These are phyloP conservation scores for Fusarium nisikadoi DNA, from an alignment of 2,329 filamentous ascomycete species.

Conservation along the genomic window DNA sequence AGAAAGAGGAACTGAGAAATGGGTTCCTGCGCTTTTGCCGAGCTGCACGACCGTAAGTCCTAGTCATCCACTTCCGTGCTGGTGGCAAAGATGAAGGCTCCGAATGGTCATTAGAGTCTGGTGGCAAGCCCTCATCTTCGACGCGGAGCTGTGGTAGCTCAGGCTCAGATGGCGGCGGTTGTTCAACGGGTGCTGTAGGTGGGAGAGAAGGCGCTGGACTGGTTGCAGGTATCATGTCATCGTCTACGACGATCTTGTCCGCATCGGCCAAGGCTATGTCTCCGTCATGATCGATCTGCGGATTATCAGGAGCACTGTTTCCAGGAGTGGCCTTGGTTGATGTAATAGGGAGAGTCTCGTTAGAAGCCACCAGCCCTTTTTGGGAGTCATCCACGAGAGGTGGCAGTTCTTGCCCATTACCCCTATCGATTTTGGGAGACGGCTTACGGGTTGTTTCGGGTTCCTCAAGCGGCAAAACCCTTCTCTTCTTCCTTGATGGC, in stretches of 20 bases:
- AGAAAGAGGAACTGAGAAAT: conserved; percentile 48
- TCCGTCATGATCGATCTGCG: conserved; percentile 21
- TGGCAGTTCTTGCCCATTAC: conserved; percentile 26
- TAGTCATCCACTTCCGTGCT: conserved; percentile 28
- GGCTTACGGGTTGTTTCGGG: neutral
- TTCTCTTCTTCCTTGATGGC: conserved; percentile 45
- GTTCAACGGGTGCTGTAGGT: conserved; percentile 35
- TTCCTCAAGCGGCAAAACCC: neutral
- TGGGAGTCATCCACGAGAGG: conserved; percentile 42
- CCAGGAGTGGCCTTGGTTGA: conserved; percentile 51
- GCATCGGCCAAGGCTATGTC: conserved; percentile 13
- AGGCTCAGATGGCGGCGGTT: conserved; percentile 44
- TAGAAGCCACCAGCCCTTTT: conserved; percentile 39
- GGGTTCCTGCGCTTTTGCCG: conserved; percentile 39
- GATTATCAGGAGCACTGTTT: conserved; percentile 21
- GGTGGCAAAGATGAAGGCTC: conserved; percentile 46
- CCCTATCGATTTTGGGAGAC: neutral
- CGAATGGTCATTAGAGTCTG: conserved; percentile 22
- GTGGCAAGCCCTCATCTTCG: conserved; percentile 30
- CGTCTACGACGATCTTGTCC: conserved; percentile 39
- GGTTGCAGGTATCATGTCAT: conserved; percentile 54
- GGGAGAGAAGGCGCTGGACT: conserved; percentile 49
- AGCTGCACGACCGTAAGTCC: conserved; percentile 38
- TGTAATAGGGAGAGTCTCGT: conserved; percentile 39
- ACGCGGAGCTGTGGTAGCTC: conserved; percentile 49